phyloP scores from a whole-genome alignment of 2,329 filamentous ascomycete species.

The Ascochyta clinopodiicola region DNA sequence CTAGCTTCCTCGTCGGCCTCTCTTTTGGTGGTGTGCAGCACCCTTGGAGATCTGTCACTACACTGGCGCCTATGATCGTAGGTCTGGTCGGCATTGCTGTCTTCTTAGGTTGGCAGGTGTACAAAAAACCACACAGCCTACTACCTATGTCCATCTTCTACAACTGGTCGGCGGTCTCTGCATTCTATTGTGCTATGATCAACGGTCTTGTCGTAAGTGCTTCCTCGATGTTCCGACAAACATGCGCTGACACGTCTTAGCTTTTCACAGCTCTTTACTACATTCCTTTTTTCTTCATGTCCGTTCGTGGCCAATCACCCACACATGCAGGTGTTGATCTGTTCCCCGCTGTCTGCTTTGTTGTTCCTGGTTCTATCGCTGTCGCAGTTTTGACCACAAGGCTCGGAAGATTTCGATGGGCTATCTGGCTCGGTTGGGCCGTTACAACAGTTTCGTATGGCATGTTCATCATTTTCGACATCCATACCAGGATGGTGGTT shows the following conservation, averaged over 20 bases:
- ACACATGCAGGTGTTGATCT: slow-evolving; percentile 49
- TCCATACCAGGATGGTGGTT: slow-evolving; percentile 40
- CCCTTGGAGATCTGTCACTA: slow-evolving; percentile 49
- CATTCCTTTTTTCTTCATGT: slow-evolving; percentile 51
- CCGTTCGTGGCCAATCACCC: slow-evolving; percentile 43
- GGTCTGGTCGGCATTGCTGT: slow-evolving; percentile 42
- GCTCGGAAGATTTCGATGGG: slow-evolving; percentile 47
- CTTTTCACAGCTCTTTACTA: slow-evolving; percentile 54
- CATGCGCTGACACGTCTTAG: slow-evolving; percentile 29
- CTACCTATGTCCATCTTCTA: slow-evolving; percentile 49
- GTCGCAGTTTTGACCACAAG: slow-evolving; percentile 34
- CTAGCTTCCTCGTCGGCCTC: slow-evolving; percentile 51
- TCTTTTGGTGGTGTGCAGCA: slow-evolving; percentile 53
- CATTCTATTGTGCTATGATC: slow-evolving; percentile 51
- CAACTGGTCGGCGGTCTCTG: slow-evolving; percentile 43
- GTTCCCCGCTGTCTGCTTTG: slow-evolving; percentile 45
- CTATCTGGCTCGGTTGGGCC: slow-evolving; percentile 53
- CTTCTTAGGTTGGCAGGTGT: slow-evolving; percentile 47
- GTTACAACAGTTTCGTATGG: slow-evolving; percentile 48
- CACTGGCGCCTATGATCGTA: slow-evolving; percentile 49
- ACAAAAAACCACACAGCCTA: slow-evolving; percentile 44
- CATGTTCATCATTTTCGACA: slow-evolving; percentile 47
- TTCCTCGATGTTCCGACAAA: neutral
- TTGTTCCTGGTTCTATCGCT: slow-evolving; percentile 36
- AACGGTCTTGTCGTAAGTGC: slow-evolving; percentile 54